Base-by-base conservation (phyloP, 768 basidiomycete genomes). In the Lactarius hengduanensis region DNA sequence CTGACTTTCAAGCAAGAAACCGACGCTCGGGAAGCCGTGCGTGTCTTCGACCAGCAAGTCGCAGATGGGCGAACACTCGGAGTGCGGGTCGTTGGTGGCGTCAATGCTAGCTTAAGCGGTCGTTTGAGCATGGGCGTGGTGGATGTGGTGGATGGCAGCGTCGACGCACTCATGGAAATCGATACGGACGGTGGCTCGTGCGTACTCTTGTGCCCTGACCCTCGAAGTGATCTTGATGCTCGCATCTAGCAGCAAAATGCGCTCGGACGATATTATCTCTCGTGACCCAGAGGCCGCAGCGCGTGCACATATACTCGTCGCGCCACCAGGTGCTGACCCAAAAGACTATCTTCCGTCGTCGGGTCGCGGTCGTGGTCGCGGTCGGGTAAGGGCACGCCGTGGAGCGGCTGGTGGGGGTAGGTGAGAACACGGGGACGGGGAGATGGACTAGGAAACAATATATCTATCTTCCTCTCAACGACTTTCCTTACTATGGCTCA, bases 1-100 rank as follows among this genome's bases (percentile, higher is more conserved):
- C 61, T 71, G 36, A 71, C 70, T 18, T 71, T 70, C 70, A 71
- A 71, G 30, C 57, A 45, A 63, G 70, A 71, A 36, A 70, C 66
- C 8, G 70, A 71, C n/a, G 70, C 70, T 4, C 64, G 62, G 45
- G 59, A 65, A 34, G 68, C 70, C 13, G 70, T 71, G 6, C 59
- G 63, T 16, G 45, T 56, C 15, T 71, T 69, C 41, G 60, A 71
- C 41, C 61, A 64, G n/a, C 65, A 70, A 54, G 70, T 71, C 10
- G 70, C 70, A 41, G 70, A 71, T 54, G 70, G 70, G 18, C 68
- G 70, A 28, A 66, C 64, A 4, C 68, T 71, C n/a, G 63, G 59
- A 28, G 70, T 71, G 32, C 64, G 65, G 38, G 57, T 71, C 26
- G 68, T 71, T 4, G 70, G 70, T 40, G 70, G 70, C 16, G 69